Conservation (phyloP, 2,329 filamentous ascomycete genomes). For the Botrytis hyacinthi region DNA sequence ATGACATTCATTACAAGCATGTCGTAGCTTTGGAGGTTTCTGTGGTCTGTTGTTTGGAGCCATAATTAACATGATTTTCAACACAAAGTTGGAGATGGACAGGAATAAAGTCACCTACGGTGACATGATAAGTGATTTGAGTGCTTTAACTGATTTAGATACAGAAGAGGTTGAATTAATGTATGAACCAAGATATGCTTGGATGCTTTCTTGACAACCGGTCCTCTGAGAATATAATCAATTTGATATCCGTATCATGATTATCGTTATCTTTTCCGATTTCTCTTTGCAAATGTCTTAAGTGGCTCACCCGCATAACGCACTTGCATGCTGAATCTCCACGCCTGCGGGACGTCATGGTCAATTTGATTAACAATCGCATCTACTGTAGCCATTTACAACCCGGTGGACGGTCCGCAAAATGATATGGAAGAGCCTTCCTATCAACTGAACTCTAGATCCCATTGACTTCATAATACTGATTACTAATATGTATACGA, state of each 20-base stretch:
- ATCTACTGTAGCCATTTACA: background rate
- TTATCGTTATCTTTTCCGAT: background rate
- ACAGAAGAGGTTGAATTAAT: background rate
- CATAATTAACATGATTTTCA: background rate
- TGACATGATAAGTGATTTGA: background rate
- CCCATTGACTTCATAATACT: background rate
- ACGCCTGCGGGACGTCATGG: background rate
- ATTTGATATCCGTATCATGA: background rate
- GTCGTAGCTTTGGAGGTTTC: constrained; percentile 14
- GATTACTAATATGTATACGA: background rate
- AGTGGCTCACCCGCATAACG: background rate
- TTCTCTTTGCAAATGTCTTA: background rate
- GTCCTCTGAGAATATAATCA: background rate
- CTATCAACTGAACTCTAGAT: too few species aligned
- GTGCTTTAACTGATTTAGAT: background rate
- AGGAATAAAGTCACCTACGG: background rate
- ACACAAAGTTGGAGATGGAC: background rate
- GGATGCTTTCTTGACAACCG: background rate
- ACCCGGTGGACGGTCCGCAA: background rate
- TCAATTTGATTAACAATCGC: background rate
- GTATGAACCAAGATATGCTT: background rate
- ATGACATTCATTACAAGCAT: constrained; percentile 21
- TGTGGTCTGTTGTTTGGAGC: constrained; percentile 1
- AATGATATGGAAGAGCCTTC: background rate
- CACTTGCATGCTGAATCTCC: background rate